Conservation (phyloP, 371 early-diverging fungal genomes). For the Choanephora cucurbitarum region DNA sequence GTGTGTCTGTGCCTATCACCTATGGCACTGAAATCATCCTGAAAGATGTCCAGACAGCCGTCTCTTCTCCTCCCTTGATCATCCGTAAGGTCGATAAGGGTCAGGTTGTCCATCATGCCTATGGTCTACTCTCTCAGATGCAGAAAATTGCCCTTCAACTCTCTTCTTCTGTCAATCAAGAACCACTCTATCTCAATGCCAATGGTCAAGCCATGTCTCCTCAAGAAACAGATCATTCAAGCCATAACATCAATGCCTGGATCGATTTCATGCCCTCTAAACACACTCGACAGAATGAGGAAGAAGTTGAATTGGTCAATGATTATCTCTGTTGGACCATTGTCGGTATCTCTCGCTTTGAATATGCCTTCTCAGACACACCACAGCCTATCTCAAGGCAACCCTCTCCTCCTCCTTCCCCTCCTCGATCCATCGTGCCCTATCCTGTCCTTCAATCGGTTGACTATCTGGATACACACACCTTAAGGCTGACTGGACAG, state of each 20-base stretch:
- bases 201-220: conserved; percentile 25
- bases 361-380: conserved; percentile 50
- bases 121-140: conserved; percentile 84
- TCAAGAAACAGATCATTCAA: conserved; percentile 16
- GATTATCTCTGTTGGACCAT: conserved; percentile 88
- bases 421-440: conserved; percentile 44
- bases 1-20: conserved; percentile 53
- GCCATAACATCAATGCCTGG: conserved; percentile 33
- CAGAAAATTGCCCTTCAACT: conserved; percentile 82
- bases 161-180: conserved; percentile 22
- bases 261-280: conserved; percentile 35
- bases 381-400: conserved; percentile 20
- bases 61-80: conserved; percentile 71
- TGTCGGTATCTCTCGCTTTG: conserved; percentile 65
- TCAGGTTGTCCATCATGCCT: conserved; percentile 60
- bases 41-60: conserved; percentile 64
- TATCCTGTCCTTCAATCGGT: conserved; percentile 36
- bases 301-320: conserved; percentile 48
- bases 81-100: conserved; percentile 83
- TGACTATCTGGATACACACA: conserved; percentile 28
- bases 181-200: conserved; percentile 45
- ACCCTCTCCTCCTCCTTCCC: conserved; percentile 40
- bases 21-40: conserved; percentile 80
- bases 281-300: conserved; percentile 2
- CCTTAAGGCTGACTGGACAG: conserved; percentile 32